Conservation (phyloP, 495 filamentous ascomycete species). For the Neurospora sp. region DNA sequence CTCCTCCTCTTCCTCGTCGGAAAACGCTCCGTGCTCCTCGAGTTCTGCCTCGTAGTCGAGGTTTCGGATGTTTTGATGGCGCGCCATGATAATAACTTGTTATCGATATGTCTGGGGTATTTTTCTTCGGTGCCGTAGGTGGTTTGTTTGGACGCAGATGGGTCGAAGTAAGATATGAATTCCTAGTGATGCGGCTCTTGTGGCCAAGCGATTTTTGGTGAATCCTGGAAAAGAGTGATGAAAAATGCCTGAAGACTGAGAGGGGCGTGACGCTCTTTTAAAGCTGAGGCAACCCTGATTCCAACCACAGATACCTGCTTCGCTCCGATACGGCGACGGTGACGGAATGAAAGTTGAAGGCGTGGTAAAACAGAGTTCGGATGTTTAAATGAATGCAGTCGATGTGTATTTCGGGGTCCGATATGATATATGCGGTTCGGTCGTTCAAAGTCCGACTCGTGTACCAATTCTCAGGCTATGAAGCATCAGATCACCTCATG, state of each 20-base stretch:
- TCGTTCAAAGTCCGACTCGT: background rate
- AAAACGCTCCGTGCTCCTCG: constrained; percentile 43
- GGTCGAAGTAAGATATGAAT: background rate
- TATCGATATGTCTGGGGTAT: background rate
- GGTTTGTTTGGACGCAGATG: background rate
- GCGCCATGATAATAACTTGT: constrained; percentile 41
- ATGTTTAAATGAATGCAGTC: background rate
- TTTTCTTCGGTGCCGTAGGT: background rate
- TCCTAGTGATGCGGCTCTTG: background rate
- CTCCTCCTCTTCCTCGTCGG: constrained; percentile 34
- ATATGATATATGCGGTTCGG: background rate
- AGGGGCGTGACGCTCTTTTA: background rate
- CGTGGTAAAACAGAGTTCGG: background rate
- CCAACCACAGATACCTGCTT: background rate
- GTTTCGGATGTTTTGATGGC: constrained; percentile 50
- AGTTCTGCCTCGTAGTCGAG: constrained; percentile 52
- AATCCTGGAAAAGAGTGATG: background rate
- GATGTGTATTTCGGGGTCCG: background rate
- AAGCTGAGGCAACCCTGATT: background rate
- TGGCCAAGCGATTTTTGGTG: background rate
- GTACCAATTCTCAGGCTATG: background rate
- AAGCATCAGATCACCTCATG: background rate
- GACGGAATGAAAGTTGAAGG: background rate
- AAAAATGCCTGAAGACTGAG: background rate
- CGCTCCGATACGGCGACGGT: background rate